These are phyloP conservation scores for Forsythia viridissima DNA, from an alignment of 257 asterid genomes.

Conservation along the genomic window DNA sequence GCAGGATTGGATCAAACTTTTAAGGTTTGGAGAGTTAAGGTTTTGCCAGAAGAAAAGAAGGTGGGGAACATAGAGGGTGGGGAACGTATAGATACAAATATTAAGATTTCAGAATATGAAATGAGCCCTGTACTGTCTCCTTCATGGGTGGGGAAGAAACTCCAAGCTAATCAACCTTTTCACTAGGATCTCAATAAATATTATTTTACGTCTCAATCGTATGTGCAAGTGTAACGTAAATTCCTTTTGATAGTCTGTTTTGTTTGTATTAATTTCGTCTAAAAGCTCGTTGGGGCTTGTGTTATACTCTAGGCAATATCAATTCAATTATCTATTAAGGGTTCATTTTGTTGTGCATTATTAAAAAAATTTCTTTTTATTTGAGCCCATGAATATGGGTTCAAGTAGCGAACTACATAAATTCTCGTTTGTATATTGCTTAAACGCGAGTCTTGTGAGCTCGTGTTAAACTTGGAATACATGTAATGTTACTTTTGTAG, in stretches of 20 bases:
- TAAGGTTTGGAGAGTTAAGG: constrained; percentile 89
- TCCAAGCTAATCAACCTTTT: constrained; percentile 55
- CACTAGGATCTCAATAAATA: constrained; percentile 16
- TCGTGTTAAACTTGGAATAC: background rate
- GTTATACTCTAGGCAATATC: no score
- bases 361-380: background rate
- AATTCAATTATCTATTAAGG: background rate
- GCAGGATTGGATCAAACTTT: constrained; percentile 85
- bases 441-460: background rate
- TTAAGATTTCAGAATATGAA: constrained; percentile 45
- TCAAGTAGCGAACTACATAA: background rate
- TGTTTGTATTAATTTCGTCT: background rate
- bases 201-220: background rate
- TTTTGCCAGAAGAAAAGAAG: constrained; percentile 62
- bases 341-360: background rate
- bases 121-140: constrained; percentile 89
- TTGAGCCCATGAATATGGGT: background rate
- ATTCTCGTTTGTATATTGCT: background rate
- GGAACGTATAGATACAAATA: constrained; percentile 17
- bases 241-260: background rate
- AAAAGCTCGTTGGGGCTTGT: background rate
- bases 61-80: background rate
- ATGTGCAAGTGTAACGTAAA: background rate
- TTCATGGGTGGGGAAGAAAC: constrained; percentile 90
- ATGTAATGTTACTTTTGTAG: background rate